phyloP scores from a whole-genome alignment of 164 flowering plant genomes.

The Platanus orientalis region DNA sequence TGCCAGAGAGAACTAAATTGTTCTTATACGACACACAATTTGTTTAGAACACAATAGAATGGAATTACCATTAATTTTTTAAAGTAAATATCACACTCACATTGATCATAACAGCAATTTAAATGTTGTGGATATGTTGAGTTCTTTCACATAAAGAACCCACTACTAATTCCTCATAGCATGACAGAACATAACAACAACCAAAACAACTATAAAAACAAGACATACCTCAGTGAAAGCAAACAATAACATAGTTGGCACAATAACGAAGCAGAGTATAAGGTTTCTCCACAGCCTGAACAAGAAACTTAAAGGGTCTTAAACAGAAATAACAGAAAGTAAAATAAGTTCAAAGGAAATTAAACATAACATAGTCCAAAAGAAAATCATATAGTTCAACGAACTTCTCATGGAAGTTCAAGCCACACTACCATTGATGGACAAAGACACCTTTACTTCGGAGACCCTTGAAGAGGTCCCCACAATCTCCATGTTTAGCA shows the following conservation, averaged over 20 bases:
- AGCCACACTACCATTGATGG: constrained; percentile 64
- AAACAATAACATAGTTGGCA: constrained; percentile 4
- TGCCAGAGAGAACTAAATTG: too few relatives aligned
- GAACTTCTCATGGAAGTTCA: constrained; percentile 12
- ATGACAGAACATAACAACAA: neutral
- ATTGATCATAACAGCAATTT: too few relatives aligned
- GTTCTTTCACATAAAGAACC: too few relatives aligned
- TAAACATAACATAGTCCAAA: constrained; percentile 1
- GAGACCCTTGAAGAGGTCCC: constrained; percentile 43
- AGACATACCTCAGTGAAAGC: constrained; percentile 1
- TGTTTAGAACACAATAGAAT: too few relatives aligned
- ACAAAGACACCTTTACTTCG: constrained; percentile 62
- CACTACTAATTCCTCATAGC: too few relatives aligned
- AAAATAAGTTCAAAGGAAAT: neutral
- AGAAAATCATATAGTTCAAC: neutral
- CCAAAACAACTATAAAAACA: neutral
- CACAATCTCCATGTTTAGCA: constrained; percentile 34
- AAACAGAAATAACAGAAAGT: constrained; percentile 7
- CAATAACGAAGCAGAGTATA: constrained; percentile 8
- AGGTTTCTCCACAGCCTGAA: constrained; percentile 10
- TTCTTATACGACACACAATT: too few relatives aligned
- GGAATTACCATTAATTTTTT: too few relatives aligned
- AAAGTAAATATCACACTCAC: too few relatives aligned
- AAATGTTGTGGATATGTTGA: too few relatives aligned
- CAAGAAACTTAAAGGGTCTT: constrained; percentile 5